These are phyloP conservation scores for Talaromyces borbonicus DNA, from an alignment of 495 filamentous ascomycete species.

Conservation along the genomic window DNA sequence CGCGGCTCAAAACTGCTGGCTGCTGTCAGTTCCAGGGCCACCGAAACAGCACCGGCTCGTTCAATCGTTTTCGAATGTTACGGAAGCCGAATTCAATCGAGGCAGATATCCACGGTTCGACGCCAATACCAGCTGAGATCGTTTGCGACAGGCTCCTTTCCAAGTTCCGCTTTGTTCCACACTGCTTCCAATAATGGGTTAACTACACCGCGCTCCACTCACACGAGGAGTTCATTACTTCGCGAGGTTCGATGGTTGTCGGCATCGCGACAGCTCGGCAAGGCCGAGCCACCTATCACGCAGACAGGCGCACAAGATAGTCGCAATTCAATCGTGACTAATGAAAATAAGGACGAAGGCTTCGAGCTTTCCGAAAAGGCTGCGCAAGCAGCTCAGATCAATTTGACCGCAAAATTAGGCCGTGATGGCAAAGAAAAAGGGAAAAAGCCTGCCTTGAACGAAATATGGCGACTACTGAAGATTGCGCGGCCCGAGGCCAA, in stretches of 20 bases:
- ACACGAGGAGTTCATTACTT: slow-evolving; percentile 4
- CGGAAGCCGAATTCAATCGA: not conserved
- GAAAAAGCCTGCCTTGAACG: slow-evolving; percentile 55
- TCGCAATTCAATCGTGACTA: slow-evolving; percentile 10
- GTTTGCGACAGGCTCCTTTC: not conserved
- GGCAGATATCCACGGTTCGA: not conserved
- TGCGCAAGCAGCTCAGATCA: slow-evolving; percentile 76
- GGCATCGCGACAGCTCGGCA: slow-evolving; percentile 18
- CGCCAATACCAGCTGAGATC: not conserved
- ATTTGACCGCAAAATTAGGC: slow-evolving; percentile 74
- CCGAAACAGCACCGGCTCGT: not conserved
- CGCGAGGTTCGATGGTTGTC: slow-evolving; percentile 20
- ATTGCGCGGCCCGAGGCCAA: slow-evolving; percentile 79
- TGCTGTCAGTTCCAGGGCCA: slow-evolving; percentile 24
- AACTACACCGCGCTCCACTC: not conserved
- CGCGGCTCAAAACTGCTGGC: slow-evolving; percentile 32
- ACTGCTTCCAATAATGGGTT: not conserved
- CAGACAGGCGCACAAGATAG: slow-evolving; percentile 12
- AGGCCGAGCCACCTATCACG: slow-evolving; percentile 17
- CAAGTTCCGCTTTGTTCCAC: not conserved
- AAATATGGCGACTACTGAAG: slow-evolving; percentile 79
- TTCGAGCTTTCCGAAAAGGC: slow-evolving; percentile 70
- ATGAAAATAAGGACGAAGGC: slow-evolving; percentile 44
- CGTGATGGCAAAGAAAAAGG: slow-evolving; percentile 62
- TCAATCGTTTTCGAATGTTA: not conserved